Percentiles rank a stretch among this genome's conserved stretches.
Evolutionary conservation across 768 basidiomycete species (phyloP).

Genomic region (Collybia sp.): DNA sequence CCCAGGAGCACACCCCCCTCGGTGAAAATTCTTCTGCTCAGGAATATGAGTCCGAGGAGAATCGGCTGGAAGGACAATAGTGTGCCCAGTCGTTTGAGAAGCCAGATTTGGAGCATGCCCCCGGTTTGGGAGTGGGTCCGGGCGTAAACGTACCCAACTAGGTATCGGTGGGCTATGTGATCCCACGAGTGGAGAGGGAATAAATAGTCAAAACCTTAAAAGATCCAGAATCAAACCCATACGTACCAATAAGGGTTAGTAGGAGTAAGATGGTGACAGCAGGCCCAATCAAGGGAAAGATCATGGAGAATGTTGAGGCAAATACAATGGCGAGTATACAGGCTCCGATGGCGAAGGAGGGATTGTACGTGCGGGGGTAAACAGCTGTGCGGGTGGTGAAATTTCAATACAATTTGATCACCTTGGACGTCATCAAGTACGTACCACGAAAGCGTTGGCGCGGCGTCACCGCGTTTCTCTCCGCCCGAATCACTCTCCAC

Average conservation of each 20-base stretch:
- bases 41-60: slow-evolving; percentile 66
- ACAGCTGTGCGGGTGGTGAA: slow-evolving; percentile 36
- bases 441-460: slow-evolving; percentile 74
- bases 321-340: slow-evolving; percentile 67
- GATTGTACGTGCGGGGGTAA: slow-evolving; percentile 69
- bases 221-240: not conserved
- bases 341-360: slow-evolving; percentile 60
- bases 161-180: slow-evolving; percentile 69
- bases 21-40: slow-evolving; percentile 65
- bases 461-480: slow-evolving; percentile 64
- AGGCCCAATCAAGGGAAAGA: slow-evolving; percentile 75
- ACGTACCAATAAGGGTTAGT: slow-evolving; percentile 61
- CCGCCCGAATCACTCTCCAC: slow-evolving; percentile 49
- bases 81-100: slow-evolving; percentile 69
- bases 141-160: slow-evolving; percentile 74
- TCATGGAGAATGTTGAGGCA: slow-evolving; percentile 66
- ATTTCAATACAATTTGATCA: slow-evolving; percentile 5
- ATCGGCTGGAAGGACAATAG: slow-evolving; percentile 69
- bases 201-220: slow-evolving; percentile 2
- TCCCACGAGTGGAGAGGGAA: not conserved
- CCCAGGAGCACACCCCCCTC: slow-evolving; percentile 64
- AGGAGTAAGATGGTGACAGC: slow-evolving; percentile 63
- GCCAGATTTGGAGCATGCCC: slow-evolving; percentile 70
- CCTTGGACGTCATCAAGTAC: slow-evolving; percentile 11
- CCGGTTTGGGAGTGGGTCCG: slow-evolving; percentile 73